phyloP scores from a whole-genome alignment of 1,139 yeast genomes.

The Geotrichum candidum region DNA sequence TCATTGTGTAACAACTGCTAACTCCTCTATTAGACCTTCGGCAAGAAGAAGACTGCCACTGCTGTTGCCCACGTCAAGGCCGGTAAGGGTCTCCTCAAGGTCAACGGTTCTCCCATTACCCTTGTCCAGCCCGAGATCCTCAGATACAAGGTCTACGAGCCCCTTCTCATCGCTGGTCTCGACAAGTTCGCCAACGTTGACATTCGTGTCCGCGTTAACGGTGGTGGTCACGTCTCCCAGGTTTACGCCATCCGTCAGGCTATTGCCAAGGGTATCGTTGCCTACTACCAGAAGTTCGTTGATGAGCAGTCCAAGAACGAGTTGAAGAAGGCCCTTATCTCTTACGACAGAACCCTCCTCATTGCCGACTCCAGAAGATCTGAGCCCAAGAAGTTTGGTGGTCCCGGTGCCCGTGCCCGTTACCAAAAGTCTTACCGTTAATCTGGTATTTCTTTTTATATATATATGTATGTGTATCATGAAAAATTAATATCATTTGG shows the following conservation, averaged over 20 bases:
- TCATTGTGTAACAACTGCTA: neutral
- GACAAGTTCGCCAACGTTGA: constrained; percentile 98
- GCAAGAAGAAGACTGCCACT: constrained; percentile 99
- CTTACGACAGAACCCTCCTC: constrained; percentile 99
- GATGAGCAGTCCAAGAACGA: constrained; percentile 99
- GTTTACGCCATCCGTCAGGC: constrained; percentile 99
- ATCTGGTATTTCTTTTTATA: constrained; percentile 25
- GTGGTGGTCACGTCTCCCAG: constrained; percentile 99
- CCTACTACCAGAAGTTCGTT: constrained; percentile 98
- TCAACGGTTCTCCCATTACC: constrained; percentile 98
- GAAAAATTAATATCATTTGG: neutral
- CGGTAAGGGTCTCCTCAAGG: constrained; percentile 98
- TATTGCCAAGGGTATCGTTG: constrained; percentile 98
- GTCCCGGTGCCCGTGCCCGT: constrained; percentile 99
- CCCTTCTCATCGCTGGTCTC: constrained; percentile 94
- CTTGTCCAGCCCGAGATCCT: constrained; percentile 98
- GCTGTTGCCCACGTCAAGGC: constrained; percentile 99
- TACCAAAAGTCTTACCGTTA: constrained; percentile 99
- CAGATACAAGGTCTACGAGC: constrained; percentile 99
- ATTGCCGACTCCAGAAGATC: constrained; percentile 99
- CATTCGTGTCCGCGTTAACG: constrained; percentile 97
- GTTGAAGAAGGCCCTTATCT: constrained; percentile 93
- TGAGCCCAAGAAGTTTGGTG: constrained; percentile 99
- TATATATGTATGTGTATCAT: neutral
- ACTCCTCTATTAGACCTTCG: constrained; percentile 67